Evolutionary conservation across 495 filamentous ascomycete species (phyloP), one percentile per base, ranked within the genome.

Genomic region (Penicillium lagena): DNA sequence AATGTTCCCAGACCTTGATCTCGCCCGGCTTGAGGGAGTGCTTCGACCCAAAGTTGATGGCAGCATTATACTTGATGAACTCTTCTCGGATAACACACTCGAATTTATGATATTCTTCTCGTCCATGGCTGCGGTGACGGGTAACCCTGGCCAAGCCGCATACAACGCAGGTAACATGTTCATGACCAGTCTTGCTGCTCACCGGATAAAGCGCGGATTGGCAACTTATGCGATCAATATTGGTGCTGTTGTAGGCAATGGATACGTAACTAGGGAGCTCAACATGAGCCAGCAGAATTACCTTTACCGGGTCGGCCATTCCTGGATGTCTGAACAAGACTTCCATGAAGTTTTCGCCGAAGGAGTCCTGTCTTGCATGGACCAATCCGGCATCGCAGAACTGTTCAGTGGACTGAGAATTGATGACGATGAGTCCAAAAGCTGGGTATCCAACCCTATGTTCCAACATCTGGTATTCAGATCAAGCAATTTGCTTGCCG

Each of bases 291-390:
- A 52, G 40, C 55, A 56, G 45, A 46, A 43, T 2, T 56, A 56
- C 34, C 45, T 54, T 7, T 58, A 47, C 39, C 52, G 46, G 49
- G 52, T 45, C 14, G 58, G 54, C 7, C 43, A 54, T 43, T 50
- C 66, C 14, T 73, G 66, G 45, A 73, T 82, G 40, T 80, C 78
- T 1, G 80, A 85, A 50, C 66, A 66, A 7, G 78, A 83, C 40
- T 61, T 82, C 39, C 76, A 79, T 31, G 74, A 80, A 46, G 68
- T 79, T 51, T 80, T 83, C 49, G 64, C 77, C 9, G 79, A 83
- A 51, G 75, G 77, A 13, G 67, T 84, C 13, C 34, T 58, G 1
- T 47, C 56, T 1, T 59, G 54, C 27, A 12, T 44, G 15, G 37
- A 58, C 17, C 28, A 42, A 9, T 15, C 30, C 0, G 38, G 33